Conservation (phyloP, 2,329 filamentous ascomycete genomes). For the Dothistroma pini region DNA sequence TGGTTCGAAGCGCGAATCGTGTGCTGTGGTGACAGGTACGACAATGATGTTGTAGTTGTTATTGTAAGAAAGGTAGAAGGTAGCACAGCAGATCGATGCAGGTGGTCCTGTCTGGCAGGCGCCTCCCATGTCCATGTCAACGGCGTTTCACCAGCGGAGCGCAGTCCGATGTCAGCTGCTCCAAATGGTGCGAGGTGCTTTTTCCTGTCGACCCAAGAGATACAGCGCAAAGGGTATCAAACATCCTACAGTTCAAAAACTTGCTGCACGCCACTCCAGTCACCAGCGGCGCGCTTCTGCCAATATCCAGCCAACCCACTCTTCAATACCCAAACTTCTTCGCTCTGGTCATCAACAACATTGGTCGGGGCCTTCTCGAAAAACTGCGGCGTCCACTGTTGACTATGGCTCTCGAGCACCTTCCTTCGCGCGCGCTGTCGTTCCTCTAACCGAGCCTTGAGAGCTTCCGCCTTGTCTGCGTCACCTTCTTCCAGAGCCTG, state of each 20-base stretch:
- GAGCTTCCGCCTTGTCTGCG: constrained; percentile 74
- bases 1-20: too few species aligned
- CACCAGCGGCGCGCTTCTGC: constrained; percentile 71
- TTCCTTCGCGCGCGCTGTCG: constrained; percentile 71
- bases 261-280: constrained; percentile 59
- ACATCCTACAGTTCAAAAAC: constrained; percentile 46
- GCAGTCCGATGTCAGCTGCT: neutral
- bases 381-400: constrained; percentile 74
- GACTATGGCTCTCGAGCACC: constrained; percentile 70
- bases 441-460: constrained; percentile 84
- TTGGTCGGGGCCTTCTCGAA: constrained; percentile 63
- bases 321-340: constrained; percentile 61
- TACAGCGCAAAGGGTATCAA: neutral
- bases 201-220: too few species aligned
- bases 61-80: neutral
- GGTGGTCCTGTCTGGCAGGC: neutral
- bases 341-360: constrained; percentile 32
- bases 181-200: too few species aligned
- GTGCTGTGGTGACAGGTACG: too few species aligned
- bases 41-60: too few species aligned
- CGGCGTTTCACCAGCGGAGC: neutral
- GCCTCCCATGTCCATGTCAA: neutral
- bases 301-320: constrained; percentile 78
- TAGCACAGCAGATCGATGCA: neutral
- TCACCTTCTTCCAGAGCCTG: constrained; percentile 76